Evolutionary conservation across 306 rosid genomes (phyloP).

Genomic region (Boehmeria nivea): DNA sequence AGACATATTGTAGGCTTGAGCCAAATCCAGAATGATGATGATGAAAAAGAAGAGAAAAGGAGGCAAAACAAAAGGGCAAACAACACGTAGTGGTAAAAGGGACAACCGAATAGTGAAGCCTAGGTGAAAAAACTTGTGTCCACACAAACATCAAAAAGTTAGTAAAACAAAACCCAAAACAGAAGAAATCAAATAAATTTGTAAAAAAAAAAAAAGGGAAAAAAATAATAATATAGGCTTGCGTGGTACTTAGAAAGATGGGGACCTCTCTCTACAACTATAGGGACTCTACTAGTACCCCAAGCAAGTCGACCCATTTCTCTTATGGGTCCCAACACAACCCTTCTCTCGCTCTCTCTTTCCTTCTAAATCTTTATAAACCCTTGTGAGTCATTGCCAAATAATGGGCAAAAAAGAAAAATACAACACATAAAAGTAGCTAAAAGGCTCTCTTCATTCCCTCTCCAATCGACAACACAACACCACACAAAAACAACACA

Average conservation of each 20-base stretch:
- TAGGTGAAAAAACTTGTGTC: conserved; percentile 6
- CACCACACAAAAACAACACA: not conserved
- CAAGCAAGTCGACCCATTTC: conserved; percentile 39
- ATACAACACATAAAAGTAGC: not conserved
- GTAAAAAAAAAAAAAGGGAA: not conserved
- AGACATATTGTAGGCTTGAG: not conserved
- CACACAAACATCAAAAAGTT: not conserved
- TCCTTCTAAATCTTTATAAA: conserved; percentile 35
- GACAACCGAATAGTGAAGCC: conserved; percentile 40
- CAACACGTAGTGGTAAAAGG: conserved; percentile 9
- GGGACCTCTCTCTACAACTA: conserved; percentile 13
- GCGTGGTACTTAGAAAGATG: conserved; percentile 30
- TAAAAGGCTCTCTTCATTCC: not conserved
- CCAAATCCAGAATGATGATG: not conserved
- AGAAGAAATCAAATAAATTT: conserved; percentile 11
- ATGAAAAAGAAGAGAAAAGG: not conserved
- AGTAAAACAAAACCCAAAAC: not conserved
- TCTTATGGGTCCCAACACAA: conserved; percentile 17
- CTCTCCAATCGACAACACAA: not conserved
- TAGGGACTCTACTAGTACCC: not conserved
- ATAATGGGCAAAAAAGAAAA: conserved; percentile 17
- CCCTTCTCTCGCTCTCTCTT: conserved; percentile 6
- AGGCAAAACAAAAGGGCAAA: not conserved
- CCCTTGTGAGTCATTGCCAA: conserved; percentile 31
- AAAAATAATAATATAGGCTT: conserved; percentile 23